Evolutionary conservation across 345 rosid genomes (phyloP).

Genomic region (Euphorbia pulcherrima): DNA sequence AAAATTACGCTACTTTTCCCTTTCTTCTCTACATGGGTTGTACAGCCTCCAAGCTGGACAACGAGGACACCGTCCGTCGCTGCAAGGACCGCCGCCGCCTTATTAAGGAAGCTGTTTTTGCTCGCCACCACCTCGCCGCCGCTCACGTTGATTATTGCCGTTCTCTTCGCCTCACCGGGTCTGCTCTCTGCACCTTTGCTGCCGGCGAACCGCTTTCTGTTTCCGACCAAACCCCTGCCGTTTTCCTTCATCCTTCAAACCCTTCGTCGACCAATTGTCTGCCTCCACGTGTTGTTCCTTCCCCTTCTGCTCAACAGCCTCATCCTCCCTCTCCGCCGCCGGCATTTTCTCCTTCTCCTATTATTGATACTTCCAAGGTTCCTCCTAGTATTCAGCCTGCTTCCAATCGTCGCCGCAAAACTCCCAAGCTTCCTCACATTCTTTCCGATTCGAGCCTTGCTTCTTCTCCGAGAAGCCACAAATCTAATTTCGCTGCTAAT

Average conservation of each 20-base stretch:
- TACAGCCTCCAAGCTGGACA: conserved; percentile 84
- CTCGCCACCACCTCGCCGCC: conserved; percentile 81
- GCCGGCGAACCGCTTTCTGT: conserved; percentile 71
- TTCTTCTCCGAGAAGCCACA: conserved; percentile 60
- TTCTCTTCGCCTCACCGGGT: conserved; percentile 78
- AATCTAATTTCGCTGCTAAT: conserved; percentile 42
- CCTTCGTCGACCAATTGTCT: conserved; percentile 22
- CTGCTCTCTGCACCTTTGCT: conserved; percentile 78
- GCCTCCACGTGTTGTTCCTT: conserved; percentile 42
- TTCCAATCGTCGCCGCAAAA: conserved; percentile 30
- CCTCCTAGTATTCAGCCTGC: conserved; percentile 38
- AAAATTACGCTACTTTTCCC: neutral
- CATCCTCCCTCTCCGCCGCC: conserved; percentile 27
- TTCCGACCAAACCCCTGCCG: conserved; percentile 81
- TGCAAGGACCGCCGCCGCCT: conserved; percentile 98
- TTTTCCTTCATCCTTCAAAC: conserved; percentile 49
- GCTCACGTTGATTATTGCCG: conserved; percentile 96
- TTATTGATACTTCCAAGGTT: conserved; percentile 47
- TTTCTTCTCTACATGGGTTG: conserved; percentile 57
- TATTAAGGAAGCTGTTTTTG: conserved; percentile 75
- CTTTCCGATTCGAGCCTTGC: conserved; percentile 77
- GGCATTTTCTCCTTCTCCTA: conserved; percentile 39
- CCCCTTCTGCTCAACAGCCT: conserved; percentile 40
- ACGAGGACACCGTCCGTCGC: conserved; percentile 84
- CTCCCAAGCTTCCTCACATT: conserved; percentile 76